Evolutionary conservation across 371 early-diverging fungal species (phyloP).

Genomic region (Blakeslea trispora): DNA sequence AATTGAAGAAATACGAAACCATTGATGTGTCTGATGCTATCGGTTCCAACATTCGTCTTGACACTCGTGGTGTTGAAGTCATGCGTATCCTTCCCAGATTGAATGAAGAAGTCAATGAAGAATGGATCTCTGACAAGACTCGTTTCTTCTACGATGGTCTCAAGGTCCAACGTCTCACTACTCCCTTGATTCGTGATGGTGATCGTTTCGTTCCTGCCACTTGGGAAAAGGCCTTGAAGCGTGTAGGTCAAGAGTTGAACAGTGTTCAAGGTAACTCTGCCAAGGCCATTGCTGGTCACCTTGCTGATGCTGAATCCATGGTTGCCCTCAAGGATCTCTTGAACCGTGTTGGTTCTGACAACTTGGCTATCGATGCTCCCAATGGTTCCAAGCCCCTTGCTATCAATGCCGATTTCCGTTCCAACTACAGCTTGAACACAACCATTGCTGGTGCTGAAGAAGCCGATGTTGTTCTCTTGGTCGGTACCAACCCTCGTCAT

Average conservation of each 20-base stretch:
- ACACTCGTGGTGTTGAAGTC: slow-evolving; percentile 95
- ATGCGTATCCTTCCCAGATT: slow-evolving; percentile 94
- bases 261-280: slow-evolving; percentile 62
- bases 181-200: slow-evolving; percentile 86
- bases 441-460: slow-evolving; percentile 88
- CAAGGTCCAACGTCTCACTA: slow-evolving; percentile 92
- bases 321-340: slow-evolving; percentile 92
- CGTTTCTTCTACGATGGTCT: slow-evolving; percentile 95
- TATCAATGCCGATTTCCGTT: slow-evolving; percentile 79
- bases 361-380: slow-evolving; percentile 76
- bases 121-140: slow-evolving; percentile 98
- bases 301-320: slow-evolving; percentile 86
- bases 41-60: slow-evolving; percentile 89
- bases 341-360: slow-evolving; percentile 85
- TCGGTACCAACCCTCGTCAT: slow-evolving; percentile 96
- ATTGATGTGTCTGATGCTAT: slow-evolving; percentile 95
- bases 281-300: slow-evolving; percentile 90
- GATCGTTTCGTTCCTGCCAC: slow-evolving; percentile 81
- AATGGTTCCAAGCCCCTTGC: slow-evolving; percentile 60
- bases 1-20: slow-evolving; percentile 93
- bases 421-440: slow-evolving; percentile 88
- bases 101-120: slow-evolving; percentile 97
- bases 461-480: slow-evolving; percentile 88
- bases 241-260: slow-evolving; percentile 68
- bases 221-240: slow-evolving; percentile 87